Percentiles rank a stretch among this genome's conserved stretches.
Evolutionary conservation across 2,329 filamentous ascomycete genomes (phyloP).

Genomic region (Raffaelea albimanens): DNA sequence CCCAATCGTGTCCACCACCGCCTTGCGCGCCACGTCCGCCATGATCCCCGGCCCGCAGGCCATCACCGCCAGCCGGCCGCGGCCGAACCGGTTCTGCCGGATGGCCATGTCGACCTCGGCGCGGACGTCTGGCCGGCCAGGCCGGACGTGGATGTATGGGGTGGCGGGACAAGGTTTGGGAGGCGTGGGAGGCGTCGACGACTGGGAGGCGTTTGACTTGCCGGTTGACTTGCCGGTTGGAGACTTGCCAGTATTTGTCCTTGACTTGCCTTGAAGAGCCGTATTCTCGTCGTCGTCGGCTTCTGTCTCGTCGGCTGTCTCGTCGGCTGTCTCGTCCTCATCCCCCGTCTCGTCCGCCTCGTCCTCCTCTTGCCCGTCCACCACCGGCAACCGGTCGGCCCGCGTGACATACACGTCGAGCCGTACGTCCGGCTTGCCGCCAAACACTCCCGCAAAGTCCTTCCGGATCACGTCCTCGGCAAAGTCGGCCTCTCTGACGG

Average conservation of each 20-base stretch:
- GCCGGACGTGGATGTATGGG: conserved; percentile 10
- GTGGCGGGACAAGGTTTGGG: not conserved
- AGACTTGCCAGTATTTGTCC: not conserved
- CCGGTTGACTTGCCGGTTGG: no score
- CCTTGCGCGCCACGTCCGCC: conserved; percentile 11
- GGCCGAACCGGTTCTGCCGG: conserved; percentile 10
- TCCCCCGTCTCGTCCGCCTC: not conserved
- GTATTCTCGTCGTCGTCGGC: not conserved
- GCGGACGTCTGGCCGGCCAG: conserved; percentile 11
- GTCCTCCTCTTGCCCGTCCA: not conserved
- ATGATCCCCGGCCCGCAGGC: conserved; percentile 12
- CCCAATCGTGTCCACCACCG: conserved; percentile 7
- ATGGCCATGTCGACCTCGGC: conserved; percentile 20
- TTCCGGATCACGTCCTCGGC: conserved; percentile 6
- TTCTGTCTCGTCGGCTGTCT: not conserved
- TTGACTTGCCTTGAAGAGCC: no score
- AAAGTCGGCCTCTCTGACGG: conserved; percentile 11
- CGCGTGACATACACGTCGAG: conserved; percentile 11
- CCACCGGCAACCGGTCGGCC: not conserved
- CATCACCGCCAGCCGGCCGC: conserved; percentile 11
- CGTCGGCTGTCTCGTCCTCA: not conserved
- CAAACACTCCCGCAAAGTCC: conserved; percentile 4
- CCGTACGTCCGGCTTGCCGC: not conserved
- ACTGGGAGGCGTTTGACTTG: not conserved
- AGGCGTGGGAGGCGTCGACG: not conserved